Percentiles rank a stretch among this genome's conserved stretches.
Evolutionary conservation across 345 rosid genomes (phyloP).

Genomic region (Eucalyptus grandis): DNA sequence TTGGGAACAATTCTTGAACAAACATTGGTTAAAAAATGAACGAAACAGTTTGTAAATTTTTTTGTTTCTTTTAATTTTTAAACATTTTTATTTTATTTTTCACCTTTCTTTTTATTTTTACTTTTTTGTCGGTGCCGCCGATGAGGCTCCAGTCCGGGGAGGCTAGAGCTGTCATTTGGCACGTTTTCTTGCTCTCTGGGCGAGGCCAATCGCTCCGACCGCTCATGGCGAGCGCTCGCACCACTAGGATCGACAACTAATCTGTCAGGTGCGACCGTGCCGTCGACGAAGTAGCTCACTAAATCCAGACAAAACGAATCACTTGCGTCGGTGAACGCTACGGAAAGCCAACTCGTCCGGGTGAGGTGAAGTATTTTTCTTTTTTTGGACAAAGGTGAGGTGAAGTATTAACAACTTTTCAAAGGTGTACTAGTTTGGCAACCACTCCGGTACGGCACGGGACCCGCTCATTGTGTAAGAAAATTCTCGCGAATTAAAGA

Average conservation of each 20-base stretch:
- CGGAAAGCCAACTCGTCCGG: not conserved
- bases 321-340: not conserved
- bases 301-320: not conserved
- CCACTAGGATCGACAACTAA: not conserved
- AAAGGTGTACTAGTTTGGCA: not conserved
- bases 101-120: too few relatives aligned
- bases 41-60: too few relatives aligned
- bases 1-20: too few relatives aligned
- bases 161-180: not conserved
- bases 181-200: not conserved
- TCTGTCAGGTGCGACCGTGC: not conserved
- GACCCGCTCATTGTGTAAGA: not conserved
- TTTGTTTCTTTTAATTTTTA: too few relatives aligned
- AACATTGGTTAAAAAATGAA: too few relatives aligned
- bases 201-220: rapidly evolving
- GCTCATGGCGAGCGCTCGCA: rapidly evolving
- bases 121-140: rapidly evolving
- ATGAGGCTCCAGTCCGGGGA: rapidly evolving
- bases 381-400: not conserved
- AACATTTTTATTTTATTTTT: too few relatives aligned
- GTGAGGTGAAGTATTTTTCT: not conserved
- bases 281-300: not conserved
- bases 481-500: not conserved
- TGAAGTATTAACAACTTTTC: not conserved
- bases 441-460: not conserved